Percentiles rank a stretch among this genome's conserved stretches.
Evolutionary conservation across 208 protist species (phyloP).

Genomic region (Wallacemonas sp.): DNA sequence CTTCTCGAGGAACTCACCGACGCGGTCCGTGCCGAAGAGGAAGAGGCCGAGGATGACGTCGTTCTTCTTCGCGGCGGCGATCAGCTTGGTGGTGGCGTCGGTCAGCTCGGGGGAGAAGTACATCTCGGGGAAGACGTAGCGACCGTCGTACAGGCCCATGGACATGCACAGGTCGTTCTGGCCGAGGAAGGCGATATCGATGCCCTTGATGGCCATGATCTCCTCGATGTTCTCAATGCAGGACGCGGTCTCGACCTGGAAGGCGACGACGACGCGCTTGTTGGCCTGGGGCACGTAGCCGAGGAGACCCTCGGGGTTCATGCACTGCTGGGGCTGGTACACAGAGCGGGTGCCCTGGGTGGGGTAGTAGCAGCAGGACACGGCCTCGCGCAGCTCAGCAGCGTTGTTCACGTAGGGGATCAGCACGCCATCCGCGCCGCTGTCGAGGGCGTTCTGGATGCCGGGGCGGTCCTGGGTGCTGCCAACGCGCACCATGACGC

Average conservation of each 20-base stretch:
- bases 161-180: slow-evolving; percentile 88
- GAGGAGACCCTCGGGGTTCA: slow-evolving; percentile 71
- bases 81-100: slow-evolving; percentile 64
- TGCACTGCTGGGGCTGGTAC: slow-evolving; percentile 82
- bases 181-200: slow-evolving; percentile 82
- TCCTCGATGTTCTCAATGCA: slow-evolving; percentile 84
- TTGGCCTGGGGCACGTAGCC: slow-evolving; percentile 76
- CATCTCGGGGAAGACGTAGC: slow-evolving; percentile 85
- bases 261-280: slow-evolving; percentile 78
- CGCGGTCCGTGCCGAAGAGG: slow-evolving; percentile 77
- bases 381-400: slow-evolving; percentile 64
- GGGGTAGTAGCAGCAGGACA: slow-evolving; percentile 83
- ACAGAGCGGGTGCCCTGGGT: slow-evolving; percentile 74
- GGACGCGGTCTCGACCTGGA: slow-evolving; percentile 77
- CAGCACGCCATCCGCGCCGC: slow-evolving; percentile 75
- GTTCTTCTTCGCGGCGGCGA: slow-evolving; percentile 65
- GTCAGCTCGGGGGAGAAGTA: slow-evolving; percentile 76
- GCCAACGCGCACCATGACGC: slow-evolving; percentile 73
- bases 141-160: slow-evolving; percentile 78
- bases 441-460: slow-evolving; percentile 80
- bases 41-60: slow-evolving; percentile 76
- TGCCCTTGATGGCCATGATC: slow-evolving; percentile 77
- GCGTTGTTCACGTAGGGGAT: slow-evolving; percentile 86
- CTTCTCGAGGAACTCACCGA: slow-evolving; percentile 82
- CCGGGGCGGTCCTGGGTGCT: slow-evolving; percentile 72